Percentiles rank a stretch among this genome's conserved stretches.
phyloP scores from a whole-genome alignment of 78 protist species.

The Emiliania huxleyi region DNA sequence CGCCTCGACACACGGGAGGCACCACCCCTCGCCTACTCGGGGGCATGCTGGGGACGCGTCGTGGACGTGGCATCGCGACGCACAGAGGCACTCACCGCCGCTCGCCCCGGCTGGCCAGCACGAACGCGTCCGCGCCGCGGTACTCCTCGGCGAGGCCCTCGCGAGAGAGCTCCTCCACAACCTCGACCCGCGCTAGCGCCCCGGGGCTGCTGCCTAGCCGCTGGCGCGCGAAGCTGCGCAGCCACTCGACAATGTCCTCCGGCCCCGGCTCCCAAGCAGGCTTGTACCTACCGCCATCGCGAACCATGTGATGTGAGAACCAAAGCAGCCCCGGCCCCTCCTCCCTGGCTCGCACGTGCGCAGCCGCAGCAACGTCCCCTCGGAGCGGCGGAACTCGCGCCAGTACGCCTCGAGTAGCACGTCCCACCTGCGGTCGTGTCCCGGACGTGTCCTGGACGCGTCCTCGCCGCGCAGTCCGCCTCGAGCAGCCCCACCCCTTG shows the following conservation, averaged over 20 bases:
- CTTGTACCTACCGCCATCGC: too few species aligned
- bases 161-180: neutral
- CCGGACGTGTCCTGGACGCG: too few species aligned
- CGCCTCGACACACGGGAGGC: constrained; percentile 54
- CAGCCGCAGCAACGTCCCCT: neutral
- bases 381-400: neutral
- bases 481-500: constrained; percentile 61
- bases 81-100: neutral
- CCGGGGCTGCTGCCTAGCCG: neutral
- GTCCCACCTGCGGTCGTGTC: too few species aligned
- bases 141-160: constrained; percentile 46
- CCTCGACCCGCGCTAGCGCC: neutral
- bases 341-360: too few species aligned
- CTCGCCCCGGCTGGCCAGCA: constrained; percentile 40
- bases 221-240: neutral
- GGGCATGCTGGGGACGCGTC: neutral
- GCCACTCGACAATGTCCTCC: neutral
- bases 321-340: too few species aligned
- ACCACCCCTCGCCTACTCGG: constrained; percentile 54
- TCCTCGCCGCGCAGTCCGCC: too few species aligned
- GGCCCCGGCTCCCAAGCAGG: neutral
- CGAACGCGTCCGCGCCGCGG: constrained; percentile 27
- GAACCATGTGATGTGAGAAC: too few species aligned
- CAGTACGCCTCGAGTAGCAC: constrained; percentile 9
- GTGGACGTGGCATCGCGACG: neutral